Percentiles rank a stretch among this genome's conserved stretches.
These are phyloP conservation scores for Stagonosporopsis tanaceti DNA, from an alignment of 2,329 filamentous ascomycete genomes.

Conservation along the genomic window DNA sequence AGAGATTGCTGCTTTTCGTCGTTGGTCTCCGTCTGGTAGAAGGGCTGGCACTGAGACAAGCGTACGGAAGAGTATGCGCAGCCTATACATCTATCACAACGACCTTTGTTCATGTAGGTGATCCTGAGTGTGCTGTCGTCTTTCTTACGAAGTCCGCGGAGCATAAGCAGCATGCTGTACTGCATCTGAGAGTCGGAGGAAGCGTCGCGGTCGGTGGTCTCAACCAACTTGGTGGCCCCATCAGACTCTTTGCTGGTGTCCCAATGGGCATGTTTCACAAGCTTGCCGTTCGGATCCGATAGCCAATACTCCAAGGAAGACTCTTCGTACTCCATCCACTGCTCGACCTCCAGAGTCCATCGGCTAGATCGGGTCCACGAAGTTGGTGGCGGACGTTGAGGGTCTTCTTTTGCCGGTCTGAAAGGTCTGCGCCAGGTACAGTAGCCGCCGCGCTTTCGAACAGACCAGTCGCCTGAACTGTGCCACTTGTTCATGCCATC, in stretches of 20 bases:
- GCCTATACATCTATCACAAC: not conserved
- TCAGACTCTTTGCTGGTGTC: not conserved
- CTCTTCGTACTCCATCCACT: constrained; percentile 20
- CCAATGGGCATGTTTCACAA: not conserved
- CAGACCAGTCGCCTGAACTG: not conserved
- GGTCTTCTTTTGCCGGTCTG: not conserved
- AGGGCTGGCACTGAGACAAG: not conserved
- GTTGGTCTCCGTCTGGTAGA: constrained; percentile 3
- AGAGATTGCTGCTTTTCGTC: not conserved
- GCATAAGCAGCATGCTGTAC: constrained; percentile 1
- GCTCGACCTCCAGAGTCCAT: constrained; percentile 24
- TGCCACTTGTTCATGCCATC: constrained; percentile 9
- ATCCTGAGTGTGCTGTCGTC: not conserved
- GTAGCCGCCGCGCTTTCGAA: constrained; percentile 13
- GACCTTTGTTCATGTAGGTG: not conserved
- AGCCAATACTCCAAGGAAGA: constrained; percentile 26
- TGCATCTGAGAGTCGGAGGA: not conserved
- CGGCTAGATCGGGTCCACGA: not conserved
- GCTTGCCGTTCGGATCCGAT: constrained; percentile 24
- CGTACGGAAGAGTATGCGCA: not conserved
- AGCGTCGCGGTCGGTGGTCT: not conserved
- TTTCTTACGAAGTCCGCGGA: not conserved
- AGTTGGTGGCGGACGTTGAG: not conserved
- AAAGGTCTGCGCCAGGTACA: constrained; percentile 11
- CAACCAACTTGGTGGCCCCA: not conserved